Percentiles rank a stretch among this genome's conserved stretches.
Conservation (phyloP, 495 filamentous ascomycete species). For the Cudoniella acicularis region DNA sequence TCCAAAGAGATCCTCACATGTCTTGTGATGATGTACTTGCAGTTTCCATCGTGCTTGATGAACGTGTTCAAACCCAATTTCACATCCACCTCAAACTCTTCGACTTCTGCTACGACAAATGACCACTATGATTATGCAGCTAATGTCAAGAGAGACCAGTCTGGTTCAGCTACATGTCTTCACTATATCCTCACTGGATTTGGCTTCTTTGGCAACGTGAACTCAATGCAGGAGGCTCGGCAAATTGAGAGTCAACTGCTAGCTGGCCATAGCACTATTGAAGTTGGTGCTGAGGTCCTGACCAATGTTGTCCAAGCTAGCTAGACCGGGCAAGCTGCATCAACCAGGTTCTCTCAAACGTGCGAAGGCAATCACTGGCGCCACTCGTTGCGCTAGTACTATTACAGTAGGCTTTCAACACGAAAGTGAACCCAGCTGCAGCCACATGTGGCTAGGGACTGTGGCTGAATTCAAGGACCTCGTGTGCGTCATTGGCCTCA, state of each 20-base stretch:
- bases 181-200: constrained; percentile 15
- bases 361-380: constrained; percentile 9
- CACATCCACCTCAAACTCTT: constrained; percentile 13
- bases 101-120: constrained; percentile 9
- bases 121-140: constrained; percentile 12
- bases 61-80: too few relatives aligned
- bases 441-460: too few relatives aligned
- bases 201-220: constrained; percentile 8
- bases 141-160: constrained; percentile 13
- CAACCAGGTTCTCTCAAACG: constrained; percentile 7
- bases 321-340: constrained; percentile 11
- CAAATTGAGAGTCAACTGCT: constrained; percentile 12
- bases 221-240: constrained; percentile 8
- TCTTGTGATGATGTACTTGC: too few relatives aligned
- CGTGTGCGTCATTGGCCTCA: too few relatives aligned
- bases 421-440: too few relatives aligned
- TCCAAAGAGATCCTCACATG: too few relatives aligned
- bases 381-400: too few relatives aligned
- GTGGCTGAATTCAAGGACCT: too few relatives aligned
- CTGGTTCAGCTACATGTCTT: constrained; percentile 15
- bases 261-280: constrained; percentile 1
- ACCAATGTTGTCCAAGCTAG: constrained; percentile 9
- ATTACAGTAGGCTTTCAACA: too few relatives aligned
- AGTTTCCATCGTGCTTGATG: too few relatives aligned
- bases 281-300: constrained; percentile 9